Evolutionary conservation across 306 rosid genomes (phyloP), one percentile per base, ranked within the genome.

Genomic region (Glycyrrhiza uralensis): DNA sequence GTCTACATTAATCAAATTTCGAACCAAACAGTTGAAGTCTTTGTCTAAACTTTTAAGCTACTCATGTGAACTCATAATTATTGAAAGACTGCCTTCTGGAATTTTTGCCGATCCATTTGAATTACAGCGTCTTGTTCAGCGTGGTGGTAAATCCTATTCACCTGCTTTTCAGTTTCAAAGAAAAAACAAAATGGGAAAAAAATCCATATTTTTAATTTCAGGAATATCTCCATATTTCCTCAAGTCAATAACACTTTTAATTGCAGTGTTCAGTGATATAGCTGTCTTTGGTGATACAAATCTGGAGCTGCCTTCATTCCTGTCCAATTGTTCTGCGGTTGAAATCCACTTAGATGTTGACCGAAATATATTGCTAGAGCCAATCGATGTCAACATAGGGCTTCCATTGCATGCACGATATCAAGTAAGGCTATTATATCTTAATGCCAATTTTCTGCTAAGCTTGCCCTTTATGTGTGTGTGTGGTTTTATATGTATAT

Each of bases 281-380:
- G 88, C 91, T 80, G 98, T 91, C 47, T 91, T 89, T 77, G 96
- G 98, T 60, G 98, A 93, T 75, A 82, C 89, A 62, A 93, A 93
- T 83, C 59, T 91, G 76, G 98, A 93, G 80, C 82, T 78, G 52
- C 98, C 98, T 57, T 87, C 96, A 0, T 85, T 87, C 76, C 78
- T 91, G 74, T 90, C 97, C 28, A 91, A 87, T 45, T 94, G 85
- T 35, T 87, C 98, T 77, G 86, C 78, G 61, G 88, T 93, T 28
- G 98, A 91, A 88, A 74, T 87, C 77, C 92, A 91, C 87, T 80
- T 84, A 65, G 82, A 79, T 72, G 36, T 79, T 59, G 83, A 80
- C 78, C 74, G 59, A 58, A 76, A 66, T 76, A 39, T 72, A 76
- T 69, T 86, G 42, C 5, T 47, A 19, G 50, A 41, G 20, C 65